Conservation (phyloP, 371 early-diverging fungal genomes). For the Neoconidiobolus thromboides region DNA sequence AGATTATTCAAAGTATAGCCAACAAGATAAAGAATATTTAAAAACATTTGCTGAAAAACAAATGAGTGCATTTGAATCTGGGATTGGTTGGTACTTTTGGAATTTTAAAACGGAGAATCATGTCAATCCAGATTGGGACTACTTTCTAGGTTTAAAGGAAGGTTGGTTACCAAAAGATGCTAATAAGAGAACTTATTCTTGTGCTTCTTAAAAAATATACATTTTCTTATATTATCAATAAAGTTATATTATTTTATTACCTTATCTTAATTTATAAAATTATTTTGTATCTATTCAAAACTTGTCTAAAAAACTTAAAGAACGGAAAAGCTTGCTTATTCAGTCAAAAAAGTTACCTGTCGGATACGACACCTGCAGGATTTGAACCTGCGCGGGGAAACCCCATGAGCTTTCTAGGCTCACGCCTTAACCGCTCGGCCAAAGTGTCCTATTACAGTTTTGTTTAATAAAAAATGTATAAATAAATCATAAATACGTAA, state of each 20-base stretch:
- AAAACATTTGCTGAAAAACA: constrained; percentile 18
- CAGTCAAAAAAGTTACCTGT: no score
- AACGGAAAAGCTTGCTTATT: no score
- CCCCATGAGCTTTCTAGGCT: background rate
- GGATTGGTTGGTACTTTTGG: constrained; percentile 31
- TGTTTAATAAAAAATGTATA: no score
- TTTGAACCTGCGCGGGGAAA: background rate
- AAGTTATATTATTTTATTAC: no score
- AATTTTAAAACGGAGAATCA: constrained; percentile 26
- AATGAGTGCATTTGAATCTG: constrained; percentile 24
- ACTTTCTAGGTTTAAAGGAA: constrained; percentile 10
- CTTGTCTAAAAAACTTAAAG: no score
- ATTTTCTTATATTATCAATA: no score
- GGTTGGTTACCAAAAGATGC: constrained; percentile 18
- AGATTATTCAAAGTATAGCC: constrained; percentile 10
- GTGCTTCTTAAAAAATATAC: background rate
- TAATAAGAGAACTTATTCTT: constrained; percentile 8
- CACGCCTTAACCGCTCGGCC: background rate
- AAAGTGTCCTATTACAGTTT: background rate
- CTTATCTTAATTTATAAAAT: no score
- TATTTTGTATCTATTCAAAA: no score
- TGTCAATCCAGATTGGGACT: constrained; percentile 15
- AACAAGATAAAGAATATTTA: constrained; percentile 12
- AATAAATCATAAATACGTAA: no score
- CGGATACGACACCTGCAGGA: background rate